Evolutionary conservation across 768 basidiomycete genomes (phyloP).

Genomic region (Cyathus striatus): DNA sequence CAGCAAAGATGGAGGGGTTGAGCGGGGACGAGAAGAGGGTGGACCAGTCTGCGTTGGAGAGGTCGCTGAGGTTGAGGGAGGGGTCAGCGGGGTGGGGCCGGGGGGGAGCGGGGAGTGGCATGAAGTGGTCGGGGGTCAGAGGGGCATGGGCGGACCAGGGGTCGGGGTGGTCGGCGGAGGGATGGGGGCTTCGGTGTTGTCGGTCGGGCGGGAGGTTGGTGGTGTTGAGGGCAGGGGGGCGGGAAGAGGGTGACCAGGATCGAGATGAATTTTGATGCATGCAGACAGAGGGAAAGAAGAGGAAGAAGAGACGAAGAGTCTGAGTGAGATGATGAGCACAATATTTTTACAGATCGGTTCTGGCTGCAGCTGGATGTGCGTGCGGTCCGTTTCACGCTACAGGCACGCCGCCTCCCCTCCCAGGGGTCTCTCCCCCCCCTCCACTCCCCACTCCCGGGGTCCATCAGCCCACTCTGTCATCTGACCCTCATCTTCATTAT

Average conservation of each 20-base stretch:
- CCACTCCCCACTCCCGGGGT: too few species aligned
- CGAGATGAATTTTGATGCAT: slow-evolving; percentile 6
- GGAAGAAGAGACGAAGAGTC: neutral
- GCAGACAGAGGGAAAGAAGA: neutral
- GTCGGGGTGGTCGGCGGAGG: slow-evolving; percentile 24
- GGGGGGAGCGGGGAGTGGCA: slow-evolving; percentile 2
- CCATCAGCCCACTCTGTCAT: too few species aligned
- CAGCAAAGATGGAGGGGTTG: slow-evolving; percentile 54
- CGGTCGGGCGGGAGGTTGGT: slow-evolving; percentile 15
- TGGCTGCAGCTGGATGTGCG: too few species aligned
- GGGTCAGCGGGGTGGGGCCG: neutral
- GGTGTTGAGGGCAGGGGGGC: slow-evolving; percentile 32
- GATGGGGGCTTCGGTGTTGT: slow-evolving; percentile 19
- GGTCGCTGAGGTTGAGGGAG: slow-evolving; percentile 12
- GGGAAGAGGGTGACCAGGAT: slow-evolving; percentile 18
- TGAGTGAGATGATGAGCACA: neutral
- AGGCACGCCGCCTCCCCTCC: too few species aligned
- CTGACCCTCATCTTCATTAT: too few species aligned
- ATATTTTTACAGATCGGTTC: too few species aligned
- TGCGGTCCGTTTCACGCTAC: too few species aligned
- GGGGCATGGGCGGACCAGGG: slow-evolving; percentile 27
- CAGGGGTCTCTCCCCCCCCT: too few species aligned
- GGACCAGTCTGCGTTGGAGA: slow-evolving; percentile 41
- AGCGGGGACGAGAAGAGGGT: slow-evolving; percentile 58
- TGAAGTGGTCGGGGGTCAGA: slow-evolving; percentile 2